Conservation (phyloP, 2,329 filamentous ascomycete species). For the Madurella mycetomatis region DNA sequence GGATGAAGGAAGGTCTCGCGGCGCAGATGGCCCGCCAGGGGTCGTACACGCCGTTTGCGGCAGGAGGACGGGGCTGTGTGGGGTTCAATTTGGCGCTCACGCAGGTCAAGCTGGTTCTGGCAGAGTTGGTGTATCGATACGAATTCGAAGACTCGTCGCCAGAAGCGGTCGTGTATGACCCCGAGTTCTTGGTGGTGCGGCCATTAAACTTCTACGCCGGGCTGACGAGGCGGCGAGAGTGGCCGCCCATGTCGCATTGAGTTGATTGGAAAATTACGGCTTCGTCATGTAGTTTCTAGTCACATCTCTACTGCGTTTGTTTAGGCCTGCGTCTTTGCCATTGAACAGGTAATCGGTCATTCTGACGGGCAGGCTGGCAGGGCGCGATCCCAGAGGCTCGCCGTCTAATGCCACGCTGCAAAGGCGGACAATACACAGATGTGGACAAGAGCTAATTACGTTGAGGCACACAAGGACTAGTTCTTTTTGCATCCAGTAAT, state of each 20-base stretch:
- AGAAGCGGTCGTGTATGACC: constrained; percentile 4
- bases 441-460: no score
- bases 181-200: not conserved
- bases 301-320: no score
- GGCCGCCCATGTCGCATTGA: not conserved
- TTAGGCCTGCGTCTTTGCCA: no score
- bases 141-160: not conserved
- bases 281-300: no score
- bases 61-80: not conserved
- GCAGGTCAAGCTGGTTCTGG: constrained; percentile 1
- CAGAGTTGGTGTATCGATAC: constrained; percentile 1
- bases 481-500: no score
- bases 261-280: no score
- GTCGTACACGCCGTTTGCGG: constrained; percentile 1
- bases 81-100: constrained; percentile 1
- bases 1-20: not conserved
- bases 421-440: no score
- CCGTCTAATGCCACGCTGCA: no score
- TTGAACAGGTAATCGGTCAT: no score
- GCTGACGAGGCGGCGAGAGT: not conserved
- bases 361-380: no score
- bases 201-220: constrained; percentile 5
- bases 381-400: no score
- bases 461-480: no score
- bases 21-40: not conserved